phyloP scores from a whole-genome alignment of 768 basidiomycete species.

The Dioszegia crocea region DNA sequence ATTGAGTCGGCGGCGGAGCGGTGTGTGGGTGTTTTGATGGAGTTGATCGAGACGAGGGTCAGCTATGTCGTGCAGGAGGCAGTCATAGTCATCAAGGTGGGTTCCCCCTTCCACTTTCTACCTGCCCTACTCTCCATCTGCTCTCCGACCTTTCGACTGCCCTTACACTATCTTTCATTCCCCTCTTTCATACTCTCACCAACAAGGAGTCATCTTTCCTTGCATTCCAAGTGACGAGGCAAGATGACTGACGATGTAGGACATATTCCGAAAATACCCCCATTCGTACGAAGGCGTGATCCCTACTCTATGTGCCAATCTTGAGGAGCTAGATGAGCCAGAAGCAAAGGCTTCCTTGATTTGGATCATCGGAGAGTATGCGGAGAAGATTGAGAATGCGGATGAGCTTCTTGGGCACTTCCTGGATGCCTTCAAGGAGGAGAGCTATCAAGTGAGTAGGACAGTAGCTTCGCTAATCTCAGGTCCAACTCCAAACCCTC shows the following conservation, averaged over 20 bases:
- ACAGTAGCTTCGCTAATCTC: constrained; percentile 44
- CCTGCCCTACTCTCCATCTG: background rate
- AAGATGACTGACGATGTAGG: too few species aligned
- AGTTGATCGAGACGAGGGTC: constrained; percentile 85
- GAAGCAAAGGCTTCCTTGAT: constrained; percentile 97
- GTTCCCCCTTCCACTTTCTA: constrained; percentile 11
- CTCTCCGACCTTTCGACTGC: too few species aligned
- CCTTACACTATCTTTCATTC: too few species aligned
- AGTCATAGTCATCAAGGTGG: constrained; percentile 96
- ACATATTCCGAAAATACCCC: constrained; percentile 97
- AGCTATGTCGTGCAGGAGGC: constrained; percentile 98
- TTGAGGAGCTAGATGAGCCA: constrained; percentile 95
- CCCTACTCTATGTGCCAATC: constrained; percentile 85
- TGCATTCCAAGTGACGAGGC: background rate
- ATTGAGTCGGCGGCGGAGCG: constrained; percentile 88
- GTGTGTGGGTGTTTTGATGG: constrained; percentile 88
- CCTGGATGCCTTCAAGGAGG: constrained; percentile 88
- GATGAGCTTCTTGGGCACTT: constrained; percentile 85
- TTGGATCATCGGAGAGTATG: constrained; percentile 99
- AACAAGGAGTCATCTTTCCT: too few species aligned
- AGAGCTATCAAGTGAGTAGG: constrained; percentile 72
- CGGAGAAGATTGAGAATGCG: constrained; percentile 94
- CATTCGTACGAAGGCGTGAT: constrained; percentile 95
- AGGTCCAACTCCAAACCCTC: constrained; percentile 58
- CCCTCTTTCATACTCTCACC: too few species aligned